These are phyloP conservation scores for Candida ortonii DNA, from an alignment of 805 yeast genomes.

Conservation along the genomic window DNA sequence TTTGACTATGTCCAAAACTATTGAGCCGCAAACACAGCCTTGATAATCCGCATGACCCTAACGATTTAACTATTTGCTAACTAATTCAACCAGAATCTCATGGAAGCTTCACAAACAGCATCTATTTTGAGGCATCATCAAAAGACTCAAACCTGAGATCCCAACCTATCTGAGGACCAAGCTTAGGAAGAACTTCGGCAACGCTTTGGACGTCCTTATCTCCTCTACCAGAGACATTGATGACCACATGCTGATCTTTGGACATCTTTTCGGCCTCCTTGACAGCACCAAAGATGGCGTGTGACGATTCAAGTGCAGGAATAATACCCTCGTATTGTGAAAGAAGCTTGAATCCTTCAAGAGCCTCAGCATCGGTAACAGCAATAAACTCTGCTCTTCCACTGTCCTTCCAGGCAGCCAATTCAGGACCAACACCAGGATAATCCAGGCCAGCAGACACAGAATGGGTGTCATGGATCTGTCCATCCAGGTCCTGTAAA, in stretches of 20 bases:
- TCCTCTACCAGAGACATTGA: conserved; percentile 97
- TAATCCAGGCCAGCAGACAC: conserved; percentile 98
- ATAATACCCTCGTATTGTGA: conserved; percentile 96
- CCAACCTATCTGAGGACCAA: conserved; percentile 94
- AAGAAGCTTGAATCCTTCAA: conserved; percentile 81
- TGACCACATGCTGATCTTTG: conserved; percentile 75
- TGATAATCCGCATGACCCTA: too few relatives aligned
- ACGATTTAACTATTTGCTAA: conserved; percentile 7
- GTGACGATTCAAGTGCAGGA: conserved; percentile 97
- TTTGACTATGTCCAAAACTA: too few relatives aligned
- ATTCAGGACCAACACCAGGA: conserved; percentile 99
- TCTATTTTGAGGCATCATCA: conserved; percentile 32
- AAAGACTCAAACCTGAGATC: conserved; percentile 77
- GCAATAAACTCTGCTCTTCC: conserved; percentile 91
- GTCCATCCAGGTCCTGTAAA: conserved; percentile 89
- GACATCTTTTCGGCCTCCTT: conserved; percentile 81
- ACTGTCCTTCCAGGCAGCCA: conserved; percentile 90
- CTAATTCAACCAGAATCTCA: background rate
- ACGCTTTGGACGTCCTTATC: conserved; percentile 98
- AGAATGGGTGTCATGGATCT: conserved; percentile 95
- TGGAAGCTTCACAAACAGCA: background rate
- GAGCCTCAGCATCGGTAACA: conserved; percentile 94
- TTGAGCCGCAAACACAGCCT: too few relatives aligned
- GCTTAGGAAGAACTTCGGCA: conserved; percentile 85
- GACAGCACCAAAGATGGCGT: conserved; percentile 90